Conservation (phyloP, 371 early-diverging fungal genomes). For the Mucor ambiguus region DNA sequence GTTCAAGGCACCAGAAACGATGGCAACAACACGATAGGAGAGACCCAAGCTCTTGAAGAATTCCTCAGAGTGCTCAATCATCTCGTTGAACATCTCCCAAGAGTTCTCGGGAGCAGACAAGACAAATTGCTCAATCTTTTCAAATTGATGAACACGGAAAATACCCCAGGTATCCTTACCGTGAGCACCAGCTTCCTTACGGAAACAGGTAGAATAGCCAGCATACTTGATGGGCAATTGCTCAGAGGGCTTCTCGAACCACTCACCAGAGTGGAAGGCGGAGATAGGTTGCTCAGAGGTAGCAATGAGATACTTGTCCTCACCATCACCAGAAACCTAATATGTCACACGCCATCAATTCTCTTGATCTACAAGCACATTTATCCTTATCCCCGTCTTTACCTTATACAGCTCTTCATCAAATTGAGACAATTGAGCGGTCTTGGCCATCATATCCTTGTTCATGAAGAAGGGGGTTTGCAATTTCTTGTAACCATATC, state of each 20-base stretch:
- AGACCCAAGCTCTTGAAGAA: constrained; percentile 97
- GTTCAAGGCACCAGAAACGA: constrained; percentile 98
- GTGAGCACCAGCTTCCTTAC: constrained; percentile 99
- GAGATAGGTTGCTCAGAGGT: constrained; percentile 99
- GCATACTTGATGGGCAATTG: constrained; percentile 96
- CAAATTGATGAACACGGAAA: constrained; percentile 99
- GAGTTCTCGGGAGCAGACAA: constrained; percentile 97
- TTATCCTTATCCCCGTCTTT: not conserved
- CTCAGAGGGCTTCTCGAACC: constrained; percentile 91
- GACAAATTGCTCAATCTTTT: constrained; percentile 99
- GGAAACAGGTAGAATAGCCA: constrained; percentile 99
- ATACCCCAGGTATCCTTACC: constrained; percentile 99
- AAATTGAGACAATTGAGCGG: constrained; percentile 98
- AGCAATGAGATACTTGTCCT: constrained; percentile 99
- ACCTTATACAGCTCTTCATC: constrained; percentile 99
- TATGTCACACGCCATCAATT: not conserved
- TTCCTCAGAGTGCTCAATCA: constrained; percentile 94
- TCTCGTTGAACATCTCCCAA: constrained; percentile 98
- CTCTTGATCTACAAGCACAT: not conserved
- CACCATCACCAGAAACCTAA: constrained; percentile 78
- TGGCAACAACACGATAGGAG: constrained; percentile 95
- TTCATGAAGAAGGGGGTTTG: constrained; percentile 99
- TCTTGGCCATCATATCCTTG: constrained; percentile 97
- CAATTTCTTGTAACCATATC: constrained; percentile 91
- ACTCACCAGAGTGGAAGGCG: constrained; percentile 96